phyloP scores from a whole-genome alignment of 805 yeast genomes.

The Cyberlindnera lachancei region DNA sequence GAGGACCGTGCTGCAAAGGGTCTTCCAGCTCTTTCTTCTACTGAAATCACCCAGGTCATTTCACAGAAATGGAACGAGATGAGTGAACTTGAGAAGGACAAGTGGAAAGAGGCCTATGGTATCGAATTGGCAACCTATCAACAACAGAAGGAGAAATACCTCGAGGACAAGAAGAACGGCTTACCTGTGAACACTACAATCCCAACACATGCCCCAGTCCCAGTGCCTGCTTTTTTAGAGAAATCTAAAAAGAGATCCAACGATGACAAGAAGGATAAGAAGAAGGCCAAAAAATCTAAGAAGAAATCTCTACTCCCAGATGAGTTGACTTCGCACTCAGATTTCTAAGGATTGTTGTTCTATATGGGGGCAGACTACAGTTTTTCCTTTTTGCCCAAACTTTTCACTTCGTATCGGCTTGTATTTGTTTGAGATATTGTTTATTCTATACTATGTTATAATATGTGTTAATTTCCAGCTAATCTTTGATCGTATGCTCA shows the following conservation, averaged over 20 bases:
- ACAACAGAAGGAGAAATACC: conserved; percentile 36
- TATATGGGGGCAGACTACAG: too few species aligned
- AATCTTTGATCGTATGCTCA: too few species aligned
- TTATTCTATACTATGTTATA: too few species aligned
- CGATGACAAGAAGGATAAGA: conserved; percentile 40
- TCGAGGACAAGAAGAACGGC: conserved; percentile 38
- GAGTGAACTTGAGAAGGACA: conserved; percentile 59
- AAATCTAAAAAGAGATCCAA: conserved; percentile 30
- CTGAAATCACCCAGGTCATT: conserved; percentile 73
- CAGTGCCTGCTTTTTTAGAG: conserved; percentile 28
- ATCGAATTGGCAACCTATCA: conserved; percentile 39
- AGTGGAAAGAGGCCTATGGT: conserved; percentile 56
- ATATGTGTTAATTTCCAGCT: too few species aligned
- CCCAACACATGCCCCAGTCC: conserved; percentile 33
- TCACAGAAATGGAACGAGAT: conserved; percentile 74
- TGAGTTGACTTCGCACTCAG: too few species aligned
- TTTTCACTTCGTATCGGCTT: too few species aligned
- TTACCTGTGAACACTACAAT: conserved; percentile 15
- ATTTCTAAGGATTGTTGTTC: too few species aligned
- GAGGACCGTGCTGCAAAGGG: conserved; percentile 57
- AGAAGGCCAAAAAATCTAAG: conserved; percentile 47
- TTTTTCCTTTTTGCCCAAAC: too few species aligned
- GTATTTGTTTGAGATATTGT: too few species aligned
- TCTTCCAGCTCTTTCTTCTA: conserved; percentile 57
- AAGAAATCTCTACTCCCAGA: too few species aligned